These are phyloP conservation scores for Wilhelminamyces savonicus DNA, from an alignment of 805 yeast species.

Conservation along the genomic window DNA sequence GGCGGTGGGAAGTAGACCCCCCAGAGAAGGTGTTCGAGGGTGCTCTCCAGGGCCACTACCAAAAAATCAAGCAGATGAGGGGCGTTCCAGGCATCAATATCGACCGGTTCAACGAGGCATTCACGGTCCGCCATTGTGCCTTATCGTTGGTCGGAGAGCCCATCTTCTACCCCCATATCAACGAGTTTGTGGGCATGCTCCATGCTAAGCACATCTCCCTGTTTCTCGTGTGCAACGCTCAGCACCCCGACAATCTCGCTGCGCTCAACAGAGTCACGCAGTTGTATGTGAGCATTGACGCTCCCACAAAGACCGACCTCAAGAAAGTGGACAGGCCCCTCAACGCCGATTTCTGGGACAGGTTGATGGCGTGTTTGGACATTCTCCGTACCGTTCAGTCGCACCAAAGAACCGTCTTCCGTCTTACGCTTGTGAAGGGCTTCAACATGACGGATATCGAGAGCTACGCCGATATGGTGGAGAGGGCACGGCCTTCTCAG, in stretches of 20 bases:
- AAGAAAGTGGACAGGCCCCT: constrained; percentile 85
- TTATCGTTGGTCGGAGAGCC: constrained; percentile 93
- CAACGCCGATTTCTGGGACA: constrained; percentile 88
- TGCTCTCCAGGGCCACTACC: constrained; percentile 83
- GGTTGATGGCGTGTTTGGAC: constrained; percentile 74
- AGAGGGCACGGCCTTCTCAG: constrained; percentile 74
- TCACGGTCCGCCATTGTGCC: constrained; percentile 86
- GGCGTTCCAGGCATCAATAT: constrained; percentile 94
- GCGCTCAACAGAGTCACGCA: constrained; percentile 76
- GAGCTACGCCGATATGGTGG: constrained; percentile 85
- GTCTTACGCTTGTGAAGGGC: constrained; percentile 87
- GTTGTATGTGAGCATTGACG: constrained; percentile 88
- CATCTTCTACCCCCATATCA: constrained; percentile 86
- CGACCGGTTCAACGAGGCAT: constrained; percentile 87
- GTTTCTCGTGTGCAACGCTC: constrained; percentile 91
- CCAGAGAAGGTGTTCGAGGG: constrained; percentile 82
- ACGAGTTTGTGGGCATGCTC: constrained; percentile 72
- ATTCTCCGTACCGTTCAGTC: constrained; percentile 65
- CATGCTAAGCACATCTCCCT: constrained; percentile 79
- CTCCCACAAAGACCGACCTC: constrained; percentile 76
- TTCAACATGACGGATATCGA: constrained; percentile 77
- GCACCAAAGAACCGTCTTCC: constrained; percentile 85
- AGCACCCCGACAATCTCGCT: constrained; percentile 81
- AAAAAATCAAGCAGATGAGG: constrained; percentile 87
- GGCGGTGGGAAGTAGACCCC: constrained; percentile 95